These are phyloP conservation scores for Clonostachys solani DNA, from an alignment of 2,329 filamentous ascomycete genomes.

Conservation along the genomic window DNA sequence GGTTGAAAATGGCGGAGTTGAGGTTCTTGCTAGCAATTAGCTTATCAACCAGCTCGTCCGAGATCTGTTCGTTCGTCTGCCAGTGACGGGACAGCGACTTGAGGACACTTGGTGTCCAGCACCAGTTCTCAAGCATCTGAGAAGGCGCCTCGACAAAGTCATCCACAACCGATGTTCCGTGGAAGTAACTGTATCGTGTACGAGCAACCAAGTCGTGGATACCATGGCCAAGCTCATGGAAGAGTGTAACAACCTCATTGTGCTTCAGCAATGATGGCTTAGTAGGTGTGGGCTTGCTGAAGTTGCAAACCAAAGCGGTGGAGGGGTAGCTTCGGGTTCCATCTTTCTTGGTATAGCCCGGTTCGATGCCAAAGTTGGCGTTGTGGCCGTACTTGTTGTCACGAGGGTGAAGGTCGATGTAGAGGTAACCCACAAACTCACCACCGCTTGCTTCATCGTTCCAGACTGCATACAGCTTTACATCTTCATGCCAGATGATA, in stretches of 20 bases:
- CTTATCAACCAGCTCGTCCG: slow-evolving; percentile 69
- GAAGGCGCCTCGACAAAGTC: slow-evolving; percentile 71
- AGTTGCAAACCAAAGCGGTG: slow-evolving; percentile 81
- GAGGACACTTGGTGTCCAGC: slow-evolving; percentile 63
- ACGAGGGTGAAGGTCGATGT: slow-evolving; percentile 76
- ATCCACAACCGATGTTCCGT: slow-evolving; percentile 61
- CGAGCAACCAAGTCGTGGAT: slow-evolving; percentile 66
- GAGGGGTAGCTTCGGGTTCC: slow-evolving; percentile 71
- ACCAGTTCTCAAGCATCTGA: slow-evolving; percentile 76
- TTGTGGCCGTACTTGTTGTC: slow-evolving; percentile 82
- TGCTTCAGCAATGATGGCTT: slow-evolving; percentile 80
- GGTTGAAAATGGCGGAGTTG: slow-evolving; percentile 74
- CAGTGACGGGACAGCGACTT: slow-evolving; percentile 70
- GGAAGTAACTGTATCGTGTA: slow-evolving; percentile 60
- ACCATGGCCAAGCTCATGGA: slow-evolving; percentile 72
- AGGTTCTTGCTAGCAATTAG: slow-evolving; percentile 76
- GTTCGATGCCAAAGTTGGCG: slow-evolving; percentile 79
- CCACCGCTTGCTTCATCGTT: slow-evolving; percentile 67
- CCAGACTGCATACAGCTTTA: slow-evolving; percentile 81
- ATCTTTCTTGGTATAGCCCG: slow-evolving; percentile 62
- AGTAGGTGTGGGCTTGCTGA: slow-evolving; percentile 71
- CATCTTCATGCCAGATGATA: slow-evolving; percentile 78
- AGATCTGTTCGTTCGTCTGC: slow-evolving; percentile 64
- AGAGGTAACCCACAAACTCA: slow-evolving; percentile 76
- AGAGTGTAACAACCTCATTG: slow-evolving; percentile 76